Percentiles rank a stretch among this genome's conserved stretches.
Conservation (phyloP, 441 rosid genomes). For the Populus trichocarpa region DNA sequence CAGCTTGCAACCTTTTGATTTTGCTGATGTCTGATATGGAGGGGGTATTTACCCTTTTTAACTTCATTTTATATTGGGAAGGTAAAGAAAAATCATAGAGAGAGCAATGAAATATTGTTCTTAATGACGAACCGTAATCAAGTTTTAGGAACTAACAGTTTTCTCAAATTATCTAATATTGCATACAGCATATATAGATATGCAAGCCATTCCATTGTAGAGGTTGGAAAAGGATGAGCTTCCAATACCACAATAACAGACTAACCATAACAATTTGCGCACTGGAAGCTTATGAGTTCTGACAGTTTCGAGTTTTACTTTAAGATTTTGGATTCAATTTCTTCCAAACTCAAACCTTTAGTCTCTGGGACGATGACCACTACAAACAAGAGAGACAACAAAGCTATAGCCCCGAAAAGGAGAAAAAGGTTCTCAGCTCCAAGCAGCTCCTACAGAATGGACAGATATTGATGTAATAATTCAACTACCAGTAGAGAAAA, state of each 20-base stretch:
- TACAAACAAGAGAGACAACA: conserved; percentile 61
- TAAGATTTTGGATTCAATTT: conserved; percentile 79
- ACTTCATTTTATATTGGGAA: not conserved
- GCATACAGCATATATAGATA: not conserved
- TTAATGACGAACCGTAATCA: not conserved
- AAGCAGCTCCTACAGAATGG: conserved; percentile 63
- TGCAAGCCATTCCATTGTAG: not conserved
- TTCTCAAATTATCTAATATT: not conserved
- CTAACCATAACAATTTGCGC: not conserved
- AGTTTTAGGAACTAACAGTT: not conserved
- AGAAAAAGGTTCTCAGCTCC: conserved; percentile 94
- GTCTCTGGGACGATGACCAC: conserved; percentile 78
- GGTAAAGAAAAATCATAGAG: not conserved
- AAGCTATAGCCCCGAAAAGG: conserved; percentile 75
- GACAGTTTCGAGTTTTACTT: conserved; percentile 34
- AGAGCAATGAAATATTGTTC: not conserved
- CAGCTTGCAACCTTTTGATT: not conserved
- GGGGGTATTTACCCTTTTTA: not conserved
- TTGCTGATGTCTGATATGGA: not conserved
- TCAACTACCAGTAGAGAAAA: not conserved
- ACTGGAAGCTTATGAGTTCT: not conserved
- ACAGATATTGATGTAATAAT: conserved; percentile 11
- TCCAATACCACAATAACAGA: not conserved
- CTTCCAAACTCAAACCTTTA: conserved; percentile 95
- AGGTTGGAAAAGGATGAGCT: conserved; percentile 2